Evolutionary conservation across 2,329 filamentous ascomycete species (phyloP), one percentile per base, ranked within the genome.

Genomic region (Alternaria hordeiaustralica): DNA sequence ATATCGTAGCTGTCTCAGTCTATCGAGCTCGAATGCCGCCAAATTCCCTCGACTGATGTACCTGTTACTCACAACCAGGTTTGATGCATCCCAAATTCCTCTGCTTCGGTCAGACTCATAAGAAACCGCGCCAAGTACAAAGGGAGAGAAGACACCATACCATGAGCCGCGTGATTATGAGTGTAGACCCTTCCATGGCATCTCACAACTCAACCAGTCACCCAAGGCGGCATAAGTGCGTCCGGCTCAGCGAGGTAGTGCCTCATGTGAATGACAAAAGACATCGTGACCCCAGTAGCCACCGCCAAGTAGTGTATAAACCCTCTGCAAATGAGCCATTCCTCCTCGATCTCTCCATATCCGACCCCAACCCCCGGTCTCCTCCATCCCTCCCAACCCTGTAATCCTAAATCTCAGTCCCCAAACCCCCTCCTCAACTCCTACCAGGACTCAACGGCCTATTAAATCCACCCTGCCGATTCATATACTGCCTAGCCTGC

Each of bases 401-500:
- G 25, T 26, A 8, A 26, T 26, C 25, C 25, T 26, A 26, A 26
- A 10, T 36, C 23, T 15, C 21, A 51, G 11, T 20, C 10, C 11
- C 55, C 13, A 18, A 30, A 11, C 13, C 26, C 12, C 47, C 28
- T 20, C 25, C 36, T 73, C 69, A 73, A 7, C 60, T 65, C 47
- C 69, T 64, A 11, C 69, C 62, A 8, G 79, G 79, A 44, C 90
- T 92, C 56, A 94, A 82, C 49, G 92, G 92, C 72, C 92, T 82
- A 78, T 95, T 96, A 84, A 96, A 96, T 6, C 92, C 92, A 60
- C 92, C 92, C 55, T 89, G 85, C 60, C 92, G 87, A 76, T 96
- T 96, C 89, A 99, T 99, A 81, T 99, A 99, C 87, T 99, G 96
- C 71, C 96, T 87, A 77, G 97, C 98, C 84, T 96, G 88, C 13